Evolutionary conservation across 257 asterid genomes (phyloP).

Genomic region (Lantana camara): DNA sequence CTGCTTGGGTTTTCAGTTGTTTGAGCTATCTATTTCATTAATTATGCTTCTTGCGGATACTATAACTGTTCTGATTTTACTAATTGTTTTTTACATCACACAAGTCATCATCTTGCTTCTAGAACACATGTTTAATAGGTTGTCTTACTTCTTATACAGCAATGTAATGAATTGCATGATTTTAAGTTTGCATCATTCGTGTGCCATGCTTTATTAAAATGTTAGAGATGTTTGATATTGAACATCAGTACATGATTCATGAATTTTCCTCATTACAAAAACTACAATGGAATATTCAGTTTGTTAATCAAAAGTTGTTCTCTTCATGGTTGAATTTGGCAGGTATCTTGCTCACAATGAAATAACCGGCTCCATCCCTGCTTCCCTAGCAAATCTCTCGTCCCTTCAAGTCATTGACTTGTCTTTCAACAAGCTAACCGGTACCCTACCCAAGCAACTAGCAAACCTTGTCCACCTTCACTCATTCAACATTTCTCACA

Average conservation of each 20-base stretch:
- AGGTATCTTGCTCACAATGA: constrained; percentile 69
- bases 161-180: not conserved
- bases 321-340: constrained; percentile 35
- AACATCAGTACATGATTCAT: not conserved
- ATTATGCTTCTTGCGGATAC: constrained; percentile 17
- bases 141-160: no score
- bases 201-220: not conserved
- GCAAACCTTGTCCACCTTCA: constrained; percentile 63
- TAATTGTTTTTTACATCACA: not conserved
- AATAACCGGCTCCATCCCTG: constrained; percentile 66
- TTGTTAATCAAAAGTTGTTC: constrained; percentile 9
- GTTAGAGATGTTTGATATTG: not conserved
- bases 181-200: not conserved
- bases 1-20: not conserved
- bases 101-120: no score
- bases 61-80: not conserved
- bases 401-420: constrained; percentile 63
- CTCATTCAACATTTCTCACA: constrained; percentile 83
- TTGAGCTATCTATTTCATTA: constrained; percentile 1
- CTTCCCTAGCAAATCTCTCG: constrained; percentile 54
- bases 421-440: constrained; percentile 76
- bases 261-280: not conserved
- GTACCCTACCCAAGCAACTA: constrained; percentile 72
- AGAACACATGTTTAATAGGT: no score
- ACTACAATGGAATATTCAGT: not conserved